Evolutionary conservation across 192 early-diverging fungal species (phyloP).

Genomic region (Gaertneriomyces semiglobifer): DNA sequence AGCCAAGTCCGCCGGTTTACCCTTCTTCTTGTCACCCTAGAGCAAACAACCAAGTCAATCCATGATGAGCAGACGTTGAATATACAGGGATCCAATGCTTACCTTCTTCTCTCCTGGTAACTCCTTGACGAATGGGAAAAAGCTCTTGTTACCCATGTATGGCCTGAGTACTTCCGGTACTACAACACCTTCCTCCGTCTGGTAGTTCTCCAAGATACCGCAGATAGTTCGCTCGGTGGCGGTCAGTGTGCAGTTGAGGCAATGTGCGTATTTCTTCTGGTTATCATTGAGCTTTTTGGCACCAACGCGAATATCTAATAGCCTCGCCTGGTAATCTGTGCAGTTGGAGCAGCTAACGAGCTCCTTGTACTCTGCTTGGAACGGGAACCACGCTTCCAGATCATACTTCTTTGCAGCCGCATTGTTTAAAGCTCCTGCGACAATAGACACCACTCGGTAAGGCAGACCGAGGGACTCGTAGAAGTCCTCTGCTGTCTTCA

Average conservation of each 20-base stretch:
- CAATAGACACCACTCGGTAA: conserved; percentile 92
- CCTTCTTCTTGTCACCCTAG: too few relatives aligned
- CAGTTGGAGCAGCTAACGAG: conserved; percentile 99
- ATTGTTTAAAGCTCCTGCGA: conserved; percentile 97
- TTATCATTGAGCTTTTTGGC: conserved; percentile 94
- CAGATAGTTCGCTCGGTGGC: conserved; percentile 95
- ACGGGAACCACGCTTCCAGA: conserved; percentile 99
- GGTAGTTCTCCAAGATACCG: conserved; percentile 93
- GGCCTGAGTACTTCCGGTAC: conserved; percentile 81
- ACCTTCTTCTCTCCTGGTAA: conserved; percentile 23
- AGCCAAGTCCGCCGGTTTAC: too few relatives aligned
- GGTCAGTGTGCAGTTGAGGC: conserved; percentile 94
- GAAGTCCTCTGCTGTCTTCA: conserved; percentile 85
- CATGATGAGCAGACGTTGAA: too few relatives aligned
- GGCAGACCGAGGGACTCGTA: conserved; percentile 91
- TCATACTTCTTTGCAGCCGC: conserved; percentile 99
- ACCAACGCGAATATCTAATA: conserved; percentile 92
- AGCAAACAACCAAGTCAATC: too few relatives aligned
- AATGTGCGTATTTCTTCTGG: conserved; percentile 94
- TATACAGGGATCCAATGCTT: neutral
- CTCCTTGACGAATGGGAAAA: conserved; percentile 75
- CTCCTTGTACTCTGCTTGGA: conserved; percentile 97
- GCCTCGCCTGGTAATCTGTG: conserved; percentile 96
- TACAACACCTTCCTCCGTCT: conserved; percentile 82
- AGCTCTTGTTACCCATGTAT: conserved; percentile 91